Evolutionary conservation across 805 yeast genomes (phyloP).

Genomic region (Kodamaea jinghongensis): DNA sequence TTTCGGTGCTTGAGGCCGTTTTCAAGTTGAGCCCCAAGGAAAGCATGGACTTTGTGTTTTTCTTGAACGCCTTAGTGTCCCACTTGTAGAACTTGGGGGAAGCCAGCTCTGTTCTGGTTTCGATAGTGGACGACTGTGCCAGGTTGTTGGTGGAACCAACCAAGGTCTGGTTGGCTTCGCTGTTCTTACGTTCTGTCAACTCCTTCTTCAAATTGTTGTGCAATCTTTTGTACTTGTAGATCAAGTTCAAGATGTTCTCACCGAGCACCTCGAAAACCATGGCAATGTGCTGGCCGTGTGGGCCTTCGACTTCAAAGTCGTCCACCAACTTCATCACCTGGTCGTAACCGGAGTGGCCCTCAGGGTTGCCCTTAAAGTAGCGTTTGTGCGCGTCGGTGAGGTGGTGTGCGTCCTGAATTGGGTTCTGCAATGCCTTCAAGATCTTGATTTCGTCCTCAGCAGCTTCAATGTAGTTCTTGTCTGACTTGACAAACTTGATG

Average conservation of each 20-base stretch:
- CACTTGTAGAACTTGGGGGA: slow-evolving; percentile 16
- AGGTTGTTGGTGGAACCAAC: too few species aligned
- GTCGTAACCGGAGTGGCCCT: slow-evolving; percentile 46
- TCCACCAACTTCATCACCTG: slow-evolving; percentile 55
- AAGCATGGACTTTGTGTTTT: slow-evolving; percentile 21
- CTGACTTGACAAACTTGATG: slow-evolving; percentile 57
- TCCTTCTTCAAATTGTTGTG: slow-evolving; percentile 26
- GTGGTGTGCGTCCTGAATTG: slow-evolving; percentile 15
- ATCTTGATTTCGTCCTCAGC: slow-evolving; percentile 61
- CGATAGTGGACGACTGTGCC: too few species aligned
- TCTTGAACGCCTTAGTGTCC: slow-evolving; percentile 17
- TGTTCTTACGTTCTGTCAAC: slow-evolving; percentile 8
- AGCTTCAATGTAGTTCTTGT: slow-evolving; percentile 54
- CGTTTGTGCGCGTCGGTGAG: slow-evolving; percentile 4
- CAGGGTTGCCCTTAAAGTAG: background rate
- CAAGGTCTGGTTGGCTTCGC: slow-evolving; percentile 1
- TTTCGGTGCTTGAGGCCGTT: background rate
- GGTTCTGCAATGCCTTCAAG: slow-evolving; percentile 34
- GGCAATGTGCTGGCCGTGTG: slow-evolving; percentile 62
- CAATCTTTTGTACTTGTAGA: slow-evolving; percentile 45
- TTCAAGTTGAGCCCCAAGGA: slow-evolving; percentile 18
- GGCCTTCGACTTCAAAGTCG: slow-evolving; percentile 55
- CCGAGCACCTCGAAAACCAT: slow-evolving; percentile 68
- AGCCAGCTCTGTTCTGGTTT: background rate
- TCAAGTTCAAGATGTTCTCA: slow-evolving; percentile 52